Evolutionary conservation across 768 basidiomycete species (phyloP).

Genomic region (Coprinellus micaceus): DNA sequence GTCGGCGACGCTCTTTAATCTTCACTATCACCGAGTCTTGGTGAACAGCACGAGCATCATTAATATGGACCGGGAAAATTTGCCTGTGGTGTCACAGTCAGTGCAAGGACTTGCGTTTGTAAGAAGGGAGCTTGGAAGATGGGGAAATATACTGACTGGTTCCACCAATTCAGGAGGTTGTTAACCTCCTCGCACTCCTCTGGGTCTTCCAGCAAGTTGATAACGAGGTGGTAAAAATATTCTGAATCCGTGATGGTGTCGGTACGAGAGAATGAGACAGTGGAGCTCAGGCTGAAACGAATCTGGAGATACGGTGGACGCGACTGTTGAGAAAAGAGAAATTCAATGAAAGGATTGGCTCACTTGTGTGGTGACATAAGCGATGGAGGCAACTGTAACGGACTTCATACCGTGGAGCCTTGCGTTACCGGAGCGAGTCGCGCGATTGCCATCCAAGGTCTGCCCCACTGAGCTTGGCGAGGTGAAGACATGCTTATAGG

Average conservation of each 20-base stretch:
- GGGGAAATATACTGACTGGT: too few relatives aligned
- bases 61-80: not conserved
- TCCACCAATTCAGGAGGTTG: slow-evolving; percentile 17
- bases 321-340: not conserved
- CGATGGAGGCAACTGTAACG: slow-evolving; percentile 3
- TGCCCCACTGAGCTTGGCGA: slow-evolving; percentile 7
- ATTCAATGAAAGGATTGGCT: too few relatives aligned
- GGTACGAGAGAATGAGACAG: slow-evolving; percentile 15
- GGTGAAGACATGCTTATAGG: slow-evolving; percentile 7
- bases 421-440: slow-evolving; percentile 1
- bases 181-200: slow-evolving; percentile 17
- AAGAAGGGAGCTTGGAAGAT: slow-evolving; percentile 11
- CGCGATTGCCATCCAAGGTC: not conserved
- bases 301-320: too few relatives aligned
- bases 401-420: not conserved
- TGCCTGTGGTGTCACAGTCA: not conserved
- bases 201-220: slow-evolving; percentile 16
- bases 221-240: slow-evolving; percentile 15
- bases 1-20: not conserved
- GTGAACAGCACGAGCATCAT: not conserved
- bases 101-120: not conserved
- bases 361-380: slow-evolving; percentile 8
- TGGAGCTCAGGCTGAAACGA: slow-evolving; percentile 16
- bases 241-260: slow-evolving; percentile 20
- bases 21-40: not conserved